These are phyloP conservation scores for Zizania palustris DNA, from an alignment of 202 grass and related monocot species.

Conservation along the genomic window DNA sequence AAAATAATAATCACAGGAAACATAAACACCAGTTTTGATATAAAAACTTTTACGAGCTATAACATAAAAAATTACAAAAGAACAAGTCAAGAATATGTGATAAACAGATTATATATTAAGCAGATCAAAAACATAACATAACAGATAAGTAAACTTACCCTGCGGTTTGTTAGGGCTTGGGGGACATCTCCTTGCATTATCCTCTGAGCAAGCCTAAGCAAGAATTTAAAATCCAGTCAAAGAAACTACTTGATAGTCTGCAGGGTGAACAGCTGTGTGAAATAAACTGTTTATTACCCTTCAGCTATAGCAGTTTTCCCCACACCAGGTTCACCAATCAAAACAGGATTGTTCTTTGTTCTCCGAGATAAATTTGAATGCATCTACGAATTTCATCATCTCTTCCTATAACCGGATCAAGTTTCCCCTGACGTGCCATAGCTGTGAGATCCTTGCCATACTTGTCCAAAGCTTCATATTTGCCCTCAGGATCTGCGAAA, in stretches of 20 bases:
- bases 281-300: constrained; percentile 57
- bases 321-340: constrained; percentile 99
- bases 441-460: constrained; percentile 98
- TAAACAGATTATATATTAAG: not conserved
- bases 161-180: constrained; percentile 87
- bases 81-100: not conserved
- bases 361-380: constrained; percentile 97
- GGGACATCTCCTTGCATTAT: constrained; percentile 98
- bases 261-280: constrained; percentile 8
- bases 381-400: constrained; percentile 99
- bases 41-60: not conserved
- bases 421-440: constrained; percentile 93
- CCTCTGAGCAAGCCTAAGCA: constrained; percentile 89
- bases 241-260: constrained; percentile 12
- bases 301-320: constrained; percentile 99
- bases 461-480: constrained; percentile 95
- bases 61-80: not conserved
- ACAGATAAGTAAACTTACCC: constrained; percentile 49
- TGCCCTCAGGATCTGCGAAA: constrained; percentile 86
- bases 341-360: constrained; percentile 95
- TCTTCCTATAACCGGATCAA: constrained; percentile 97
- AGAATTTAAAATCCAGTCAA: constrained; percentile 43
- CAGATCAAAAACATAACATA: not conserved
- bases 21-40: not conserved
- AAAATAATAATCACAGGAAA: not conserved